phyloP scores from a whole-genome alignment of 1,284 basidiomycete genomes.

The Exsudoporus floridanus region DNA sequence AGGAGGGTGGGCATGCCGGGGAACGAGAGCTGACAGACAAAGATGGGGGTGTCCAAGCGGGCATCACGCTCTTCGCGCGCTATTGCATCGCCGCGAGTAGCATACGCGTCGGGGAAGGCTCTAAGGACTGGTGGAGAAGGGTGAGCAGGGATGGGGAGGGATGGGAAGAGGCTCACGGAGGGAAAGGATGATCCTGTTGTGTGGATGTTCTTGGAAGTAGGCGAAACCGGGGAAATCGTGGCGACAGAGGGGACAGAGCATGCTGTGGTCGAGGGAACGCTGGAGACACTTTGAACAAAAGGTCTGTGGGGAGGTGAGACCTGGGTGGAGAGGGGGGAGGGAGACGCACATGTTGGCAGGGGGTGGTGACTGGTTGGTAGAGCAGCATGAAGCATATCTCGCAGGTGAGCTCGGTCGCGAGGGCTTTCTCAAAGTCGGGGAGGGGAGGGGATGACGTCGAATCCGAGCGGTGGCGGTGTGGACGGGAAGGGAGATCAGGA shows the following conservation, averaged over 20 bases:
- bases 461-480: conserved; percentile 21
- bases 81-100: conserved; percentile 56
- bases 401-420: conserved; percentile 77
- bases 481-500: conserved; percentile 11
- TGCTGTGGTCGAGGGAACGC: conserved; percentile 84
- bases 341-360: conserved; percentile 84
- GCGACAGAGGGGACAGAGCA: conserved; percentile 84
- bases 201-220: conserved; percentile 79
- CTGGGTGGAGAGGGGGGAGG: conserved; percentile 3
- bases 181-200: conserved; percentile 66
- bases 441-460: conserved; percentile 18
- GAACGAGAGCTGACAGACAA: conserved; percentile 87
- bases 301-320: conserved; percentile 52
- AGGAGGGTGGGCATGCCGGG: conserved; percentile 87
- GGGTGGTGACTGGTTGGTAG: conserved; percentile 86
- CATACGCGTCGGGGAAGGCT: conserved; percentile 58
- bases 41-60: conserved; percentile 85
- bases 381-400: conserved; percentile 88
- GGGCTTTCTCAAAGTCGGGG: conserved; percentile 62
- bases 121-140: conserved; percentile 52
- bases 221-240: conserved; percentile 70
- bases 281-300: conserved; percentile 90
- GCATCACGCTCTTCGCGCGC: conserved; percentile 76
- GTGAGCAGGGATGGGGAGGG: conserved; percentile 11
- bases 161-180: conserved; percentile 52